A percentile compares a stretch with the other conserved stretches of the same genome.
Conservation (phyloP, 768 basidiomycete genomes). For the Trametes maxima region DNA sequence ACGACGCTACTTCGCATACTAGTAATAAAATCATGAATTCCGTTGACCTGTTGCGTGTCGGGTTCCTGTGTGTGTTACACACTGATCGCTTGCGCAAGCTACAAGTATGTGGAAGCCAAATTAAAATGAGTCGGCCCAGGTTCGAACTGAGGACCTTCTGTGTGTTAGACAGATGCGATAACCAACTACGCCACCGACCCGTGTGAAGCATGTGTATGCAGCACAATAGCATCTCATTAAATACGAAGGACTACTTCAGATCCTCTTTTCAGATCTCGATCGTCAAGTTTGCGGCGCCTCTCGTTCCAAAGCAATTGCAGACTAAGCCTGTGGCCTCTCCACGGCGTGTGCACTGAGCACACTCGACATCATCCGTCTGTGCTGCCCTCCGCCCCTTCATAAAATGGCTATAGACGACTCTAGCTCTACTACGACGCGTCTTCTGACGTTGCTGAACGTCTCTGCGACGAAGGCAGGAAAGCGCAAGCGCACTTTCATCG, state of each 20-base stretch:
- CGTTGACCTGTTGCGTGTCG: too few relatives aligned
- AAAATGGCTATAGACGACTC: conserved; percentile 36
- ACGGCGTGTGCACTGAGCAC: too few relatives aligned
- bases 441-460: conserved; percentile 88
- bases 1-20: too few relatives aligned
- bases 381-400: neutral
- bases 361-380: too few relatives aligned
- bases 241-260: too few relatives aligned
- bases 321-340: too few relatives aligned
- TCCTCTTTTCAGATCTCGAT: neutral
- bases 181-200: conserved; percentile 77
- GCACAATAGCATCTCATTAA: too few relatives aligned
- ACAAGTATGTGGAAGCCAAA: too few relatives aligned
- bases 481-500: conserved; percentile 41
- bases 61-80: too few relatives aligned
- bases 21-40: too few relatives aligned
- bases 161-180: conserved; percentile 86
- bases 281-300: neutral
- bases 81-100: too few relatives aligned
- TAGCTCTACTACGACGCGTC: conserved; percentile 69
- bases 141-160: conserved; percentile 76
- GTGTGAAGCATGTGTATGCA: neutral
- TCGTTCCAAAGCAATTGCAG: too few relatives aligned
- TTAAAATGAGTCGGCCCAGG: conserved; percentile 49
- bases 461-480: conserved; percentile 76